Base-by-base conservation (phyloP, 345 rosid species). In the Anastatica hierochuntica region DNA sequence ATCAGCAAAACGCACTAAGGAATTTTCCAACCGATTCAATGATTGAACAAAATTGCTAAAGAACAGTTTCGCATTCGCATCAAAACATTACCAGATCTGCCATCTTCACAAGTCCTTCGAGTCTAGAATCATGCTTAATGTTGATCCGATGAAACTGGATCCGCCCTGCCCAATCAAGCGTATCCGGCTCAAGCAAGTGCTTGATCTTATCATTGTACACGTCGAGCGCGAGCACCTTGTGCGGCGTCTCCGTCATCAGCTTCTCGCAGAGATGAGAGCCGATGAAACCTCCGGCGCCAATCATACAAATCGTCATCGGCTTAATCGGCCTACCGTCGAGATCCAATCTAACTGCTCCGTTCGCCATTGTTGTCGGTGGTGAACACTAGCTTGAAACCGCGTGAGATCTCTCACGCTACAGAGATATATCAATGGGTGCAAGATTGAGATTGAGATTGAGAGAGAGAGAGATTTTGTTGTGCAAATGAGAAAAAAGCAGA, bases 231-330 rank as follows among this genome's bases (percentile, higher is more conserved):
- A 87, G 74, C 44, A 90, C 82, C 76, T 74, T 79, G 71, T 90
- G 96, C 10, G 79, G 85, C 23, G 96, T 90, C 76, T 90, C 94
- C 14, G 19, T 16, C 77, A 90, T 53, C 30, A 90, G 54, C 78
- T 88, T 84, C 83, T 90, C 96, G 52, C 98, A 90, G 13, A 90
- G 94, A 65, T 90, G 96, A 17, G 98, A 90, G 6, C 98, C 98
- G 34, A 90, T 90, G 82, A 90, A 90, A 16, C 98, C 95, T 4
- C 98, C 98, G 34, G 98, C 98, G 3, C 98, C 96, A 47, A 90
- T 90, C 96, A 90, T 82, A 72, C 95, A 88, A 54, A 92, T 83
- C 19, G 98, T 92, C 13, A 85, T 62, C 67, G 87, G 74, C 79
- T 69, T 80, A 29, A 92, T 81, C 62, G 88, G 81, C 56, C 45